These are phyloP conservation scores for Blastomyces silverae DNA, from an alignment of 2,329 filamentous ascomycete genomes.

Conservation along the genomic window DNA sequence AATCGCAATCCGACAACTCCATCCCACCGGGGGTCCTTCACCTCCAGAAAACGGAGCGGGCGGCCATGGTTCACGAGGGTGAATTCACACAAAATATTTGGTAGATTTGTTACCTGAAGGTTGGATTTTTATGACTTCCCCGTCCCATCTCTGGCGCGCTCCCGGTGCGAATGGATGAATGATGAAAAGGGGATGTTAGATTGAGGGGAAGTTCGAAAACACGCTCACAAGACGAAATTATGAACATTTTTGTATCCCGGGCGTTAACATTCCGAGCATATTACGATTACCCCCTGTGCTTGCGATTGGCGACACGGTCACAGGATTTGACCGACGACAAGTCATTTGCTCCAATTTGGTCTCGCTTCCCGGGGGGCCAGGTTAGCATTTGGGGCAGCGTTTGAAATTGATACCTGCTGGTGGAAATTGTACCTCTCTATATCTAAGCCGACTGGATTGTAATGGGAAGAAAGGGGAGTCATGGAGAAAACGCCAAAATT, in stretches of 20 bases:
- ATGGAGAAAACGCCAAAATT: background rate
- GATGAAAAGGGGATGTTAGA: background rate
- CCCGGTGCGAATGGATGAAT: background rate
- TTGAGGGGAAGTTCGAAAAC: background rate
- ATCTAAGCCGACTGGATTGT: background rate
- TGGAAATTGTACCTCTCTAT: background rate
- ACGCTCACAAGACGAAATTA: background rate
- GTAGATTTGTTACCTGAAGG: background rate
- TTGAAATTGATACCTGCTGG: background rate
- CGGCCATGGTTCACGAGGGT: background rate
- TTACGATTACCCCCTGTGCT: background rate
- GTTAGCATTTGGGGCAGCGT: background rate
- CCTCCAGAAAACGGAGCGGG: background rate
- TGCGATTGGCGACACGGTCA: background rate
- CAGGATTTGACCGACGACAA: constrained; percentile 1
- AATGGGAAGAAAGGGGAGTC: background rate
- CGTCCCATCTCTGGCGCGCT: background rate
- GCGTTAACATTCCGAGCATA: background rate
- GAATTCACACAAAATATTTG: constrained; percentile 1
- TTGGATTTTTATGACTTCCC: too few relatives aligned
- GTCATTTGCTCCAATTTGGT: background rate
- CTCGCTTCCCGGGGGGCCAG: background rate
- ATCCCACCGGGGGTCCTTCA: background rate
- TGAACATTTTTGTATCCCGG: background rate
- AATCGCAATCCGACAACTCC: constrained; percentile 32